Percentiles rank a stretch among this genome's conserved stretches.
phyloP scores from a whole-genome alignment of 2,329 filamentous ascomycete species.

The Aspergillus vadensis region DNA sequence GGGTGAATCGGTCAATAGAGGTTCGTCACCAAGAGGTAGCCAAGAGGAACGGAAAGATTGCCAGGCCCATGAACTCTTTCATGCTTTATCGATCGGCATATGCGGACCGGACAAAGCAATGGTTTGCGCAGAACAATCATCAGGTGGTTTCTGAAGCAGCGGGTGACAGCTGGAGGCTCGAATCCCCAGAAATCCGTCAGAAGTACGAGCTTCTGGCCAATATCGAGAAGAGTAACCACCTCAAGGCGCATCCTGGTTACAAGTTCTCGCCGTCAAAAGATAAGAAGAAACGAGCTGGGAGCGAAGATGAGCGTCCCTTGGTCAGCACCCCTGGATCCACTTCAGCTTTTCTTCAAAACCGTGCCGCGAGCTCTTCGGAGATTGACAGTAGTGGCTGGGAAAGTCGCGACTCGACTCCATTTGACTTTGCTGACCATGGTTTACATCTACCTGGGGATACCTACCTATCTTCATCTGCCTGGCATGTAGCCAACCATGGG shows the following conservation, averaged over 20 bases:
- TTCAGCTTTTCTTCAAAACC: constrained; percentile 25
- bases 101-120: constrained; percentile 80
- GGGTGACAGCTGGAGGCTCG: constrained; percentile 81
- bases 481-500: constrained; percentile 54
- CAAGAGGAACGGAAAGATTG: constrained; percentile 74
- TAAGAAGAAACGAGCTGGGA: constrained; percentile 63
- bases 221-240: constrained; percentile 81
- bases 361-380: constrained; percentile 31
- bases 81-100: constrained; percentile 96
- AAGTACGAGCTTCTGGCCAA: constrained; percentile 78
- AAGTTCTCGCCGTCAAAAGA: constrained; percentile 74
- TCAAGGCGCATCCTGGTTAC: constrained; percentile 82
- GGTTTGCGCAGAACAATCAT: constrained; percentile 85
- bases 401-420: constrained; percentile 41
- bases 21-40: constrained; percentile 68
- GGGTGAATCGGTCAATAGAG: constrained; percentile 71
- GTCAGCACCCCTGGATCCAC: constrained; percentile 21
- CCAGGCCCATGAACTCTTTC: constrained; percentile 95
- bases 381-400: constrained; percentile 28
- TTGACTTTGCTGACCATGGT: constrained; percentile 30
- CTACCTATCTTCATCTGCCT: constrained; percentile 50
- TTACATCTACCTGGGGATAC: constrained; percentile 15
- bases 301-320: constrained; percentile 35
- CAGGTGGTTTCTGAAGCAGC: constrained; percentile 88
- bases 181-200: constrained; percentile 70